Conservation (phyloP, 305 asterid genomes). For the Lippia alba region DNA sequence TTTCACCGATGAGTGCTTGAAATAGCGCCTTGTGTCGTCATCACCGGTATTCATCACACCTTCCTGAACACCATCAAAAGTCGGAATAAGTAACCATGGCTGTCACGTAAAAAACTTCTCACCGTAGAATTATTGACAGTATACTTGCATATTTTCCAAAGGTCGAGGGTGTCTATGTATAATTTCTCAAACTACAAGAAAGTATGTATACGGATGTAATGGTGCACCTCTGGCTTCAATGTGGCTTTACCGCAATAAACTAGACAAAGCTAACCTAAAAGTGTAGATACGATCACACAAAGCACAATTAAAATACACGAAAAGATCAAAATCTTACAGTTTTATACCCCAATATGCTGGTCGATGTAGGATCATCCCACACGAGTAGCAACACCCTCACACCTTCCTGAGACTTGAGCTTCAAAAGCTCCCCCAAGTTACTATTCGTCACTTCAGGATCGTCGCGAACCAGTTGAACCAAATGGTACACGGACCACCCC, state of each 20-base stretch:
- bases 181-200: no score
- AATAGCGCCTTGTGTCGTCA: slow-evolving; percentile 86
- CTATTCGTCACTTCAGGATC: slow-evolving; percentile 47
- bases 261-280: not conserved
- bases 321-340: slow-evolving; percentile 55
- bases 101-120: no score
- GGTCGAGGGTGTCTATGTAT: no score
- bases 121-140: no score
- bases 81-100: not conserved
- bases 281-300: not conserved
- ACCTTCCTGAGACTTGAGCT: slow-evolving; percentile 87
- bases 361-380: slow-evolving; percentile 99
- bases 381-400: slow-evolving; percentile 87
- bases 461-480: slow-evolving; percentile 78
- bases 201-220: not conserved
- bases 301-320: not conserved
- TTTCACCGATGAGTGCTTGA: slow-evolving; percentile 88
- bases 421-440: slow-evolving; percentile 76
- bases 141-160: no score
- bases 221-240: no score
- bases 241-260: not conserved
- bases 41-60: slow-evolving; percentile 94
- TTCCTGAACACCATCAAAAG: slow-evolving; percentile 55
- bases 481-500: slow-evolving; percentile 95
- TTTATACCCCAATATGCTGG: slow-evolving; percentile 75